Base-by-base conservation (phyloP, 805 yeast genomes). In the Myxozyma vanderwaltii region DNA sequence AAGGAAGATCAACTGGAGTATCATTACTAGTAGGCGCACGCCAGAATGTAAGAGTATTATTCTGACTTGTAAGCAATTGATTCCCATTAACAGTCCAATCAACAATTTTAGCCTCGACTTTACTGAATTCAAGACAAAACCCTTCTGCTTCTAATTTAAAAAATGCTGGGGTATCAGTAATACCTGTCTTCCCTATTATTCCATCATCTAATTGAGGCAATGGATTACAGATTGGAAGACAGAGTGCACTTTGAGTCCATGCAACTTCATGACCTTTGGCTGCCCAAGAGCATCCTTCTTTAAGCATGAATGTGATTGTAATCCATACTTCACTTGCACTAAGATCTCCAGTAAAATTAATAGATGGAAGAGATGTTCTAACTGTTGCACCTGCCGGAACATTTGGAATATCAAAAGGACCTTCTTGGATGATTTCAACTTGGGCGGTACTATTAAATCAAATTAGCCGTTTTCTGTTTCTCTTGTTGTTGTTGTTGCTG, bases 21-120 rank as follows among this genome's bases (percentile, higher is more conserved):
- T 74, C 76, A 56, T 74, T 74, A 47, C 66, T 69, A 35, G 69
- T 68, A 8, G 74, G 73, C 1, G 72, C 66, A 56, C 77, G 63
- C 73, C 72, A 74, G 56, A 72, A 72, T 23, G 60, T 54, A 27
- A 61, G 55, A 13, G 21, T 19, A 23, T 57, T 57, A 46, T 46
- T 49, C 33, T 43, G 51, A 8, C 39, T 33, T 13, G 56, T 51
- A n/a, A 61, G 51, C 13, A 59, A 24, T 24, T 36, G 38, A 13
- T 13, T 29, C n/a, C 52, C 57, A 27, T 46, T 26, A 19, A 54
- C 56, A 12, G 45, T 38, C 65, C 65, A 60, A 12, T 15, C 23
- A 2, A 50, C 13, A 41, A 60, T 48, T 19, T 33, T 33, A 17
- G 43, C 50, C 19, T 7, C 24, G 21, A 21, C 31, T 48, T 52